Evolutionary conservation across 352 stramenopile species (phyloP).

Genomic region (Pythium brachiatum): DNA sequence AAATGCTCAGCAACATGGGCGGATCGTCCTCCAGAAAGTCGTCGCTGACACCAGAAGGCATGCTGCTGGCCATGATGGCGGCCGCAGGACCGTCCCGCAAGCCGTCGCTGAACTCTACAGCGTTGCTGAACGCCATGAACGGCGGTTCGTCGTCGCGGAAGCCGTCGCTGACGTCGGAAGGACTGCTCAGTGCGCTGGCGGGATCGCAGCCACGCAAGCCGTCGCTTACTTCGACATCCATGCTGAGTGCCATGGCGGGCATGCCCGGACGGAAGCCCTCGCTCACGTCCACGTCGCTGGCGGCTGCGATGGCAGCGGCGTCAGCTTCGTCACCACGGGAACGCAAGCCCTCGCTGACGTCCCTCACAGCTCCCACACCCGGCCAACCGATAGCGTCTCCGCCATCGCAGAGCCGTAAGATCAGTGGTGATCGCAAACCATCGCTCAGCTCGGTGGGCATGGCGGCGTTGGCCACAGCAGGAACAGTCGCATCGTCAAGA

Average conservation of each 20-base stretch:
- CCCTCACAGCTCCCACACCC: not conserved
- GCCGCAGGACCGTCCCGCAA: not conserved
- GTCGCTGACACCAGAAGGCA: conserved; percentile 7
- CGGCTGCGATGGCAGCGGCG: not conserved
- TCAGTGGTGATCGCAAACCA: conserved; percentile 6
- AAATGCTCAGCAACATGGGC: not conserved
- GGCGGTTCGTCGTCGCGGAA: not conserved
- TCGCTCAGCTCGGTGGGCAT: conserved; percentile 9
- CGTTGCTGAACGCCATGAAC: not conserved
- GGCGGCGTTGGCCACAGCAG: not conserved
- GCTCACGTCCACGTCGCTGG: conserved; percentile 6
- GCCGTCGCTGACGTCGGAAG: not conserved
- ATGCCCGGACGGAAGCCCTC: conserved; percentile 4
- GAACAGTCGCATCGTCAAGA: not conserved
- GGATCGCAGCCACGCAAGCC: not conserved
- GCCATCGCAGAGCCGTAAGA: not conserved
- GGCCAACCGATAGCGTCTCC: not conserved
- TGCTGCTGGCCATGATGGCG: not conserved
- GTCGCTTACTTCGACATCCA: conserved; percentile 8
- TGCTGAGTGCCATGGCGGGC: not conserved
- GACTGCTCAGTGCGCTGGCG: not conserved
- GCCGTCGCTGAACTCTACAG: not conserved
- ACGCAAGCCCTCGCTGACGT: conserved; percentile 11
- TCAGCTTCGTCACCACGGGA: not conserved
- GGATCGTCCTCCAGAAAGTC: not conserved